Percentiles rank a stretch among this genome's conserved stretches.
Evolutionary conservation across 2,329 filamentous ascomycete species (phyloP).

Genomic region (Xylaria sp.): DNA sequence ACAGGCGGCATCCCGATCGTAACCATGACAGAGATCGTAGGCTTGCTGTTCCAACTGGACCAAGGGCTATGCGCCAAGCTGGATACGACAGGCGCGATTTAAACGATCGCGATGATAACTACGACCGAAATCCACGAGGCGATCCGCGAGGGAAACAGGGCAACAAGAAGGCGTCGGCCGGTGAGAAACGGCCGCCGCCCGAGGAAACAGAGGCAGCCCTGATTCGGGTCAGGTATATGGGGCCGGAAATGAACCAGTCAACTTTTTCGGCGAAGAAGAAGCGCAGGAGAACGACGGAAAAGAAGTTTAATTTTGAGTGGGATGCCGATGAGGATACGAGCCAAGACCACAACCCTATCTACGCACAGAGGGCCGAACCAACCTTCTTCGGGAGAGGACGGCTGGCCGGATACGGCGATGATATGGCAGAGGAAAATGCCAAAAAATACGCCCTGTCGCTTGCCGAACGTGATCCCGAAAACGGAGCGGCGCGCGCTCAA

Average conservation of each 20-base stretch:
- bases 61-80: constrained; percentile 64
- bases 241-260: constrained; percentile 78
- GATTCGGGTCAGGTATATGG: constrained; percentile 84
- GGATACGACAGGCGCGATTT: constrained; percentile 44
- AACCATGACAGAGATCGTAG: constrained; percentile 29
- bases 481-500: constrained; percentile 74
- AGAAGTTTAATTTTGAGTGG: constrained; percentile 99
- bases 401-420: constrained; percentile 55
- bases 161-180: constrained; percentile 20
- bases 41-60: constrained; percentile 65
- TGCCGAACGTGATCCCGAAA: constrained; percentile 73
- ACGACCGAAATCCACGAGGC: background rate
- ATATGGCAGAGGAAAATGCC: constrained; percentile 57
- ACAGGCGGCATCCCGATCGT: constrained; percentile 35
- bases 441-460: constrained; percentile 68
- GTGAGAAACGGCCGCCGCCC: constrained; percentile 32
- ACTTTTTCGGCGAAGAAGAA: constrained; percentile 97
- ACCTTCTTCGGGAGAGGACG: constrained; percentile 58
- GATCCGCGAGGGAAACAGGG: constrained; percentile 36
- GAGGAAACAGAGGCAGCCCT: constrained; percentile 74
- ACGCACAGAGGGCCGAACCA: constrained; percentile 67
- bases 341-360: constrained; percentile 78
- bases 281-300: constrained; percentile 85
- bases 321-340: constrained; percentile 93
- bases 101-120: constrained; percentile 40